phyloP scores from a whole-genome alignment of 2,329 filamentous ascomycete genomes.

The Penicillium sp. region DNA sequence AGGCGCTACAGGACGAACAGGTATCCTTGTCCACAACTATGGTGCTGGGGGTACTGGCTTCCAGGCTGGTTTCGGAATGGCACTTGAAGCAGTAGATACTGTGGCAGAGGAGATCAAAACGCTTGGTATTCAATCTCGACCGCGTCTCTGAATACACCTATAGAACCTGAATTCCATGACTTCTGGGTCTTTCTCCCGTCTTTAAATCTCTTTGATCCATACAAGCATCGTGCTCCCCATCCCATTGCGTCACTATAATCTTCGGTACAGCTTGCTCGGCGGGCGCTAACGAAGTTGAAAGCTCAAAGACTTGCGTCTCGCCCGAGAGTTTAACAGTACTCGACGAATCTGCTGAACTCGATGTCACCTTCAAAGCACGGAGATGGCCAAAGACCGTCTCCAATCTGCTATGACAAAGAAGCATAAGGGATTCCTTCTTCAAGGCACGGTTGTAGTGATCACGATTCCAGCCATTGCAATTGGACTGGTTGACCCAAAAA shows the following conservation, averaged over 20 bases:
- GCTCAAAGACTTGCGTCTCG: background rate
- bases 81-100: constrained; percentile 12
- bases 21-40: constrained; percentile 28
- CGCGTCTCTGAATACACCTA: background rate
- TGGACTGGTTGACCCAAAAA: constrained; percentile 20
- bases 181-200: background rate
- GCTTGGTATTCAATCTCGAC: background rate
- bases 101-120: background rate
- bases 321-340: background rate
- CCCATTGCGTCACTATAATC: constrained; percentile 7
- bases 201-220: background rate
- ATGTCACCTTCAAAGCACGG: background rate
- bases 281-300: background rate
- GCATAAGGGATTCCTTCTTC: constrained; percentile 17
- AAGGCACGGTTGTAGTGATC: constrained; percentile 15
- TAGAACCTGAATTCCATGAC: background rate
- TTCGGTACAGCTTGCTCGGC: background rate
- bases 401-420: constrained; percentile 20
- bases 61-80: constrained; percentile 35
- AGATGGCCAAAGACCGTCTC: constrained; percentile 20
- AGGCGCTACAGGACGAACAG: background rate
- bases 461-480: constrained; percentile 21
- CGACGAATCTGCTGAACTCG: background rate
- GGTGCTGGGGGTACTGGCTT: constrained; percentile 48
- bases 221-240: background rate